Evolutionary conservation across 1,284 basidiomycete species (phyloP).

Genomic region (Cutaneotrichosporon sp.): DNA sequence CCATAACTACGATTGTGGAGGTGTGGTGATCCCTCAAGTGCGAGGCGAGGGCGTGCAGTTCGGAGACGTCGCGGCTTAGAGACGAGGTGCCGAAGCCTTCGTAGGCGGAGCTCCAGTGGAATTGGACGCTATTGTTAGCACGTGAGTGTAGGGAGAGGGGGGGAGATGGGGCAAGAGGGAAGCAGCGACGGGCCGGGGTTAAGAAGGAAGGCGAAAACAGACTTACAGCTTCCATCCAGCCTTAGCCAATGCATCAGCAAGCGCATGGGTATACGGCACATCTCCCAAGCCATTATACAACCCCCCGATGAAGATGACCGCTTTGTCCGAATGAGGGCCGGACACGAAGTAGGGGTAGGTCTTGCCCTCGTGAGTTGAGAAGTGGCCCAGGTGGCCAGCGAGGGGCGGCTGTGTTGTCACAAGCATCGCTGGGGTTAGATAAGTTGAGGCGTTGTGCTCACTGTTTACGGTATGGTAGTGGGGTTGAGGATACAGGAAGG

Average conservation of each 20-base stretch:
- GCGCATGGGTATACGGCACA: constrained; percentile 37
- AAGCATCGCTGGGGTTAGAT: not conserved
- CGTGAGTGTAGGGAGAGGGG: too few relatives aligned
- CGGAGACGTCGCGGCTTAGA: constrained; percentile 41
- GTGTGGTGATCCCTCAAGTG: constrained; percentile 39
- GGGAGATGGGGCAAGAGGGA: not conserved
- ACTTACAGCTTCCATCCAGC: constrained; percentile 51
- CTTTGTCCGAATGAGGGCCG: constrained; percentile 31
- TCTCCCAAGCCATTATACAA: constrained; percentile 46
- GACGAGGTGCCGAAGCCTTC: constrained; percentile 44
- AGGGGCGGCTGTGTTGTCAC: constrained; percentile 3
- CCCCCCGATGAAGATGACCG: constrained; percentile 51
- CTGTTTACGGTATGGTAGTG: not conserved
- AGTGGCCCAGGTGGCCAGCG: constrained; percentile 11
- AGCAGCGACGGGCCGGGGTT: too few relatives aligned
- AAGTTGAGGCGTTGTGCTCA: not conserved
- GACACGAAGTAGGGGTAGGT: constrained; percentile 43
- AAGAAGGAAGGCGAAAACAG: not conserved
- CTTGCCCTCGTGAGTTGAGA: constrained; percentile 9
- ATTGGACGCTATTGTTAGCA: constrained; percentile 38
- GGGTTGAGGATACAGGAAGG: not conserved
- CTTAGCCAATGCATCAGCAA: constrained; percentile 34
- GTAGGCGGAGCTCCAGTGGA: constrained; percentile 49
- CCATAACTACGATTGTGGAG: constrained; percentile 45
- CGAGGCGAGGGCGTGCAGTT: constrained; percentile 44